Base-by-base conservation (phyloP, 2,329 filamentous ascomycete genomes). In the Ophiognomonia clavigignenti-juglandacearum region DNA sequence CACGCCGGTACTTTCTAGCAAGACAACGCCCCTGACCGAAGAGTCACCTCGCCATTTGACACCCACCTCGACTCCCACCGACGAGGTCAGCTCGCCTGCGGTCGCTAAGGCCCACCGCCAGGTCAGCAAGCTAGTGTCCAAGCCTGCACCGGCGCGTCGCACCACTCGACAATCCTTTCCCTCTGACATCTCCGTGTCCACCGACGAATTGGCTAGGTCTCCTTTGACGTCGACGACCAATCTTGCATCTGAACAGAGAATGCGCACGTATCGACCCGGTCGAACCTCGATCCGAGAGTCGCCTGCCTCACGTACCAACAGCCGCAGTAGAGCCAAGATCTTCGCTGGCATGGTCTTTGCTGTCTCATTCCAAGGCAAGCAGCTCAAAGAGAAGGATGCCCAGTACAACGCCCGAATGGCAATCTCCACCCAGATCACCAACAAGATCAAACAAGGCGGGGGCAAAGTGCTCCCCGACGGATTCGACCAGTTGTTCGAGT, bases 271-370 rank as follows among this genome's bases (percentile, higher is more conserved):
- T 55, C 52, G 60, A 50, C 47, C 47, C 27, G 54, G 51, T 47
- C 53, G 53, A 19, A 11, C 42, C 16, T 37, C 40, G n/a, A 44
- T 47, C 6, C 59, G 48, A 27, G 39, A 53, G 2, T 16, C 50
- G 10, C 24, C 53, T n/a, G 39, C 31, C 4, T 22, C 39, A 5
- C 42, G 50, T 18, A 47, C 45, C 16, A 35, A 40, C 31, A 39
- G 34, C 26, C 48, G 34, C 23, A 46, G 53, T 29, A 43, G 53
- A 14, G 22, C 18, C 22, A 57, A 48, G 9, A 51, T 95, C 0
- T 96, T 97, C 58, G 68, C 77, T 1, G 82, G 83, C 35, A 96
- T 96, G 90, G 82, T 81, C 0, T 96, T 97, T 64, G 90, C 90
- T 0, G 77, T 96, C 10, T 92, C 89, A 0, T 88, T 89, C 52